phyloP scores from a whole-genome alignment of 805 yeast genomes.

The Ogataea polymorpha region DNA sequence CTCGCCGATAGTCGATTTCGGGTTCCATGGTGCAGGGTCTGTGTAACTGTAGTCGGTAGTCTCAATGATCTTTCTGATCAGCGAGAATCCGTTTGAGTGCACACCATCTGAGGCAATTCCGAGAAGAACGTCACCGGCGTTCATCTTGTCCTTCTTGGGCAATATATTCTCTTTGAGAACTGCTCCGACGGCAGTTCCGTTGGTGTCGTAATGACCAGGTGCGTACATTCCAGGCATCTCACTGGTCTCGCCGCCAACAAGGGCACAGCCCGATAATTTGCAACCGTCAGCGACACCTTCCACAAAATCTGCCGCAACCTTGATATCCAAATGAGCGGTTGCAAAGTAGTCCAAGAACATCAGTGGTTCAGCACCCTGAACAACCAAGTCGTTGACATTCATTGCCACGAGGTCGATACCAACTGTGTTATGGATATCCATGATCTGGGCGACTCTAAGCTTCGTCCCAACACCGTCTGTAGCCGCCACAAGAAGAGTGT shows the following conservation, averaged over 20 bases:
- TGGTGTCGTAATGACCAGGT: constrained; percentile 94
- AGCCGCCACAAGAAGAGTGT: constrained; percentile 89
- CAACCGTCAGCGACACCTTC: constrained; percentile 97
- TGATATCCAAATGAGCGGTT: constrained; percentile 83
- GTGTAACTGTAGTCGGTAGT: constrained; percentile 67
- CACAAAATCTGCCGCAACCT: constrained; percentile 83
- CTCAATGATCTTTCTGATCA: constrained; percentile 89
- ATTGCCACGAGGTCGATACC: constrained; percentile 98
- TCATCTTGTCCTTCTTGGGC: constrained; percentile 69
- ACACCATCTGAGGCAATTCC: constrained; percentile 91
- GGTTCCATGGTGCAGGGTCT: constrained; percentile 83
- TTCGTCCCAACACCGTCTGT: constrained; percentile 99
- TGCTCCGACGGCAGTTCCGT: constrained; percentile 98
- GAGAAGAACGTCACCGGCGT: constrained; percentile 73
- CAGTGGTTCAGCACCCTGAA: constrained; percentile 98
- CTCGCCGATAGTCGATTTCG: constrained; percentile 72
- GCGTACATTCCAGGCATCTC: constrained; percentile 99
- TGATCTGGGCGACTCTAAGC: constrained; percentile 86
- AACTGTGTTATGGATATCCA: constrained; percentile 91
- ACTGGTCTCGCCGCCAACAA: constrained; percentile 98
- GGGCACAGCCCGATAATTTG: constrained; percentile 90
- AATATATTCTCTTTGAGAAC: constrained; percentile 71
- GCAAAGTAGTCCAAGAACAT: constrained; percentile 96
- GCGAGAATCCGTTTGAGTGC: constrained; percentile 95
- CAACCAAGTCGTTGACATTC: constrained; percentile 97